Conservation (phyloP, 805 yeast genomes). For the Candida insectorum region DNA sequence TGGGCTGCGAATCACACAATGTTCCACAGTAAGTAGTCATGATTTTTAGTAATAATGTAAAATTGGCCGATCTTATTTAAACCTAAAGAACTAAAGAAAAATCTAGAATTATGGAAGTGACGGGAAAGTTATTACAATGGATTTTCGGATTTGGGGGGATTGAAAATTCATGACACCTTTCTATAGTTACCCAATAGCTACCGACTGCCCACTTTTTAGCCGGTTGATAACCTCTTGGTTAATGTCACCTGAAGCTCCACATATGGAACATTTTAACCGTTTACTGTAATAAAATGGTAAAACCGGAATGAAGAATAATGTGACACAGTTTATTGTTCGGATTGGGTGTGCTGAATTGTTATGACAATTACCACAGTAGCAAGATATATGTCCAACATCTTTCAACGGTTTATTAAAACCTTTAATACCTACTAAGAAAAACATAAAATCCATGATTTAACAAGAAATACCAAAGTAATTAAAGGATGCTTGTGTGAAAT, state of each 20-base stretch:
- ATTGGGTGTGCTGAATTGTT: conserved; percentile 52
- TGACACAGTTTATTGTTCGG: conserved; percentile 50
- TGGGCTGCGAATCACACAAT: no score
- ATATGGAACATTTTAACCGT: conserved; percentile 48
- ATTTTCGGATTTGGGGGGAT: no score
- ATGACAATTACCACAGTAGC: conserved; percentile 58
- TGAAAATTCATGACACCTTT: no score
- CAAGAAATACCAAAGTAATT: neutral
- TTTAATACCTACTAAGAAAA: conserved; percentile 33
- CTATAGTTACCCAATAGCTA: conserved; percentile 28
- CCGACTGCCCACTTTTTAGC: conserved; percentile 31
- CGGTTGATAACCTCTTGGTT: conserved; percentile 20
- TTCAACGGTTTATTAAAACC: conserved; percentile 30
- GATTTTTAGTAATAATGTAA: no score
- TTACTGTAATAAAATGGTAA: conserved; percentile 53
- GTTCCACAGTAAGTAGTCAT: no score
- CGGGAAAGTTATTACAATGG: no score
- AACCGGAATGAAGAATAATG: conserved; percentile 53
- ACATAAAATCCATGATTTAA: conserved; percentile 26
- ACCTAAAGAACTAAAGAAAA: no score
- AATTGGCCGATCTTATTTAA: no score
- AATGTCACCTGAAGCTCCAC: conserved; percentile 41
- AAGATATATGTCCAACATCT: conserved; percentile 27
- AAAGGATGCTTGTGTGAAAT: neutral
- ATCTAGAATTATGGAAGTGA: no score